Conservation (phyloP, 108 stramenopile species). For the Pseudonitzschia pungens region DNA sequence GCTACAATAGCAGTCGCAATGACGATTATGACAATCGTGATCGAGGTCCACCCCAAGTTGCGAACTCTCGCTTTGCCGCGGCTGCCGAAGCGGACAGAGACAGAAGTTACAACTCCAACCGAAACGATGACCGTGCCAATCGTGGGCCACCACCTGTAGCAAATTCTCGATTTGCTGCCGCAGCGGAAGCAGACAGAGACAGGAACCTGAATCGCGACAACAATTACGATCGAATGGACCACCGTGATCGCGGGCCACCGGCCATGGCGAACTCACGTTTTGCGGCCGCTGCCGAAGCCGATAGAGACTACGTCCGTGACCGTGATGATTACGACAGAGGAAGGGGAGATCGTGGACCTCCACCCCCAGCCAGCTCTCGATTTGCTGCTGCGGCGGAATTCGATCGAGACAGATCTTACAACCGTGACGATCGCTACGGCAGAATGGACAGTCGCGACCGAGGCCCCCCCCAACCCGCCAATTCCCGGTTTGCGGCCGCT, state of each 20-base stretch:
- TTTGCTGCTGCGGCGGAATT: conserved; percentile 52
- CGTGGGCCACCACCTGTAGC: conserved; percentile 42
- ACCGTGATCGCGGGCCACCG: conserved; percentile 58
- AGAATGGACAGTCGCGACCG: conserved; percentile 37
- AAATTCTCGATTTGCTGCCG: conserved; percentile 61
- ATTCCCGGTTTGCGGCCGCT: conserved; percentile 69
- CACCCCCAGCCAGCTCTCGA: conserved; percentile 51
- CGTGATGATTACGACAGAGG: conserved; percentile 14
- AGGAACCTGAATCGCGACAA: conserved; percentile 32
- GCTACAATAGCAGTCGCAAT: conserved; percentile 18
- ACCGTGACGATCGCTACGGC: conserved; percentile 9
- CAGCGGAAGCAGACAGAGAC: conserved; percentile 47
- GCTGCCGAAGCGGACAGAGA: conserved; percentile 44
- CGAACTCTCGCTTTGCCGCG: conserved; percentile 57
- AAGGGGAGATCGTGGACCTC: conserved; percentile 44
- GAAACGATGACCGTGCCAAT: conserved; percentile 21
- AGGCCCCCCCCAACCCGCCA: conserved; percentile 62
- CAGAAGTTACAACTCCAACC: conserved; percentile 16
- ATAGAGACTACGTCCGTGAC: conserved; percentile 40
- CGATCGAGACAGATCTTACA: conserved; percentile 33
- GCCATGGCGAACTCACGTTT: conserved; percentile 66
- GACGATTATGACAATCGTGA: conserved; percentile 13
- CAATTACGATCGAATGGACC: conserved; percentile 21
- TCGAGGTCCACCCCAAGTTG: conserved; percentile 35
- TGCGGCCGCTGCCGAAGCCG: conserved; percentile 55